A percentile compares a stretch with the other conserved stretches of the same genome.
phyloP scores from a whole-genome alignment of 2,329 filamentous ascomycete species.

The Purpureocillium lavendulum region DNA sequence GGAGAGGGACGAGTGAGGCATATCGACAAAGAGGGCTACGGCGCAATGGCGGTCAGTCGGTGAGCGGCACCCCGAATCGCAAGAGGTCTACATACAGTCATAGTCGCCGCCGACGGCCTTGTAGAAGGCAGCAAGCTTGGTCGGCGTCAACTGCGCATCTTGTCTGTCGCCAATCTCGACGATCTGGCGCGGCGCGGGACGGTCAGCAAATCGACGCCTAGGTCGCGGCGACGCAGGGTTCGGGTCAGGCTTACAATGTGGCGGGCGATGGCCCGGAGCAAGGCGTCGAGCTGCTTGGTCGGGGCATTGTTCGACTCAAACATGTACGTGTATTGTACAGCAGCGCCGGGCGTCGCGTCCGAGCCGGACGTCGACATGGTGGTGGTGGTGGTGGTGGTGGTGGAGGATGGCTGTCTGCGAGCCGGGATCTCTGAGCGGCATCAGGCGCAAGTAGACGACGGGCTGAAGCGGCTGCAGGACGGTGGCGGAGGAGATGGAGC shows the following conservation, averaged over 20 bases:
- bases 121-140: constrained; percentile 71
- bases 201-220: constrained; percentile 6
- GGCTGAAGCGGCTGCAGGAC: too few relatives aligned
- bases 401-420: too few relatives aligned
- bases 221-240: not conserved
- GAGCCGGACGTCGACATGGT: constrained; percentile 15
- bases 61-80: not conserved
- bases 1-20: constrained; percentile 66
- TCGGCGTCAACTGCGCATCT: constrained; percentile 47
- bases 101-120: constrained; percentile 66
- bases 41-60: not conserved
- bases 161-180: constrained; percentile 49
- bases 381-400: too few relatives aligned
- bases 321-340: constrained; percentile 53
- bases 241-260: constrained; percentile 58
- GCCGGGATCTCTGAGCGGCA: too few relatives aligned
- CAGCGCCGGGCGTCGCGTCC: constrained; percentile 14
- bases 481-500: constrained; percentile 1
- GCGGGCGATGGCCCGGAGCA: constrained; percentile 59
- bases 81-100: constrained; percentile 41
- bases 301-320: constrained; percentile 61
- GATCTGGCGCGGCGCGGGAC: constrained; percentile 30
- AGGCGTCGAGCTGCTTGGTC: constrained; percentile 56
- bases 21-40: constrained; percentile 66
- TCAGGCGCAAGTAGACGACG: not conserved